A percentile compares a stretch with the other conserved stretches of the same genome.
Conservation (phyloP, 352 stramenopile species). For the Phytophthora palmivora region DNA sequence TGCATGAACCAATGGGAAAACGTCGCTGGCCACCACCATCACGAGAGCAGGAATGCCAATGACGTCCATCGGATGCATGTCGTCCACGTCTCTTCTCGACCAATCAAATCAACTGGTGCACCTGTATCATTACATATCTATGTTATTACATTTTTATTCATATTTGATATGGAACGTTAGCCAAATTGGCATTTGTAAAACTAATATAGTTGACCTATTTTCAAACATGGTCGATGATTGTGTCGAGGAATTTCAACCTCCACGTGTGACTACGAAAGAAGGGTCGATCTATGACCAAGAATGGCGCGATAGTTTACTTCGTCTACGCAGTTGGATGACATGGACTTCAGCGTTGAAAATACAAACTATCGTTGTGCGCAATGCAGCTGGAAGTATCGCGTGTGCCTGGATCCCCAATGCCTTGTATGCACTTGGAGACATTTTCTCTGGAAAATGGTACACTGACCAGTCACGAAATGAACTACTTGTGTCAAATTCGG, state of each 20-base stretch:
- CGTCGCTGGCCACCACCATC: conserved; percentile 75
- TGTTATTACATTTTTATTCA: no score
- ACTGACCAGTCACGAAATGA: conserved; percentile 11
- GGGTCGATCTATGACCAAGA: background rate
- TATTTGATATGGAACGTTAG: no score
- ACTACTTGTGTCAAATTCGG: conserved; percentile 14
- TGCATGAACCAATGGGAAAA: conserved; percentile 79
- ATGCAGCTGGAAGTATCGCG: conserved; percentile 9
- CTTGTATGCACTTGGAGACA: conserved; percentile 13
- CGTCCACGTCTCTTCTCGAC: background rate
- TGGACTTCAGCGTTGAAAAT: conserved; percentile 7
- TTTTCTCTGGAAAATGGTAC: conserved; percentile 21
- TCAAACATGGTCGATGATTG: no score
- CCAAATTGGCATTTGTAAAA: no score
- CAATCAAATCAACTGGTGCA: no score
- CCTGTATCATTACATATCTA: no score
- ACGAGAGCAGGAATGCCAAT: conserved; percentile 9
- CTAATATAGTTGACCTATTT: no score
- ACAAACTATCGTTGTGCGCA: conserved; percentile 5
- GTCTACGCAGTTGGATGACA: background rate
- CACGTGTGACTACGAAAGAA: no score
- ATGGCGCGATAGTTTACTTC: background rate
- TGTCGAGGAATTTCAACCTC: no score
- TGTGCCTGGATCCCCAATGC: conserved; percentile 16
- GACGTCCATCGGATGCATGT: conserved; percentile 1